Conservation (phyloP, 176 grass and related monocot species). For the maize (Zea mays) region DNA sequence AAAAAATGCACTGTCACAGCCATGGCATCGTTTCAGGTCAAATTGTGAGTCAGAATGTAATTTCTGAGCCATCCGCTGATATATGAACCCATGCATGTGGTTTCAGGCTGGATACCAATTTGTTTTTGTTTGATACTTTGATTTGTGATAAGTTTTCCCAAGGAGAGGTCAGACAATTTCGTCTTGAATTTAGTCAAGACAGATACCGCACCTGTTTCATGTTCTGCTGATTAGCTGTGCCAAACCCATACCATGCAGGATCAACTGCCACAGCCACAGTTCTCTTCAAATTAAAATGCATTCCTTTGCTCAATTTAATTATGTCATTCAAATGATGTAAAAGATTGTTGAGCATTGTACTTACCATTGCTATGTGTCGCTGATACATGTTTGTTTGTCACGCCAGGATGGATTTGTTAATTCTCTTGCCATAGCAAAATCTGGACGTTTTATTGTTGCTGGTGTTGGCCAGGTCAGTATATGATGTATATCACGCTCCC, state of each 20-base stretch:
- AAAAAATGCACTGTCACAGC: neutral
- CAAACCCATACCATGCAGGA: neutral
- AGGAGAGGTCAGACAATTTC: neutral
- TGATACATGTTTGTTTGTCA: neutral
- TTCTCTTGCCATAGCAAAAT: slow-evolving; percentile 71
- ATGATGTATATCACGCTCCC: neutral
- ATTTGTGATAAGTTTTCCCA: neutral
- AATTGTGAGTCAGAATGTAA: neutral
- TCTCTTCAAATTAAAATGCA: neutral
- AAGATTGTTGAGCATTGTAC: neutral
- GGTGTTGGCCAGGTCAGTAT: slow-evolving; percentile 79
- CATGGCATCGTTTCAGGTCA: neutral
- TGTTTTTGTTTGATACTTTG: neutral
- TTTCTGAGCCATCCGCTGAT: neutral
- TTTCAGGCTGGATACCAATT: neutral
- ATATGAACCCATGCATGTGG: neutral
- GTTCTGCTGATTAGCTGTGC: neutral
- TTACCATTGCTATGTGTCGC: neutral
- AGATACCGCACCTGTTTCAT: neutral
- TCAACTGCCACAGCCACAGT: neutral
- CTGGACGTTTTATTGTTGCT: slow-evolving; percentile 77
- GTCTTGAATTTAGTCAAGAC: neutral
- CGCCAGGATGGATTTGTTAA: slow-evolving; percentile 78
- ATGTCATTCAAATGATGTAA: neutral
- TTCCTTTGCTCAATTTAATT: neutral